These are phyloP conservation scores for Candolleomyces aberdarensis DNA, from an alignment of 768 basidiomycete genomes.

Conservation along the genomic window DNA sequence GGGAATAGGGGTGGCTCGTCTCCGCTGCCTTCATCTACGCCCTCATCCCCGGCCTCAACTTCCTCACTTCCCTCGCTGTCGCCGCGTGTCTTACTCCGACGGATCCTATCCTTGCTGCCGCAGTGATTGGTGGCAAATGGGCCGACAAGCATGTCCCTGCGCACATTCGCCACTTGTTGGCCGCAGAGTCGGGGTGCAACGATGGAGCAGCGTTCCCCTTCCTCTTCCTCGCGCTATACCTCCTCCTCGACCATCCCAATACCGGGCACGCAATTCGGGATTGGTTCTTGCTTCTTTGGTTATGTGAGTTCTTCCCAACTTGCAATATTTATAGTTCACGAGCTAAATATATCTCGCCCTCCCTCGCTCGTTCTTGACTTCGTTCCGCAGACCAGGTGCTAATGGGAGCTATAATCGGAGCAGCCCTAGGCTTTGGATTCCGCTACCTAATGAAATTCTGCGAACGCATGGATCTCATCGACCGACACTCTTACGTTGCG, in stretches of 20 bases:
- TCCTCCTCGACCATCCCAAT: constrained; percentile 62
- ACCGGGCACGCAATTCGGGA: constrained; percentile 68
- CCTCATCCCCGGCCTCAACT: constrained; percentile 84
- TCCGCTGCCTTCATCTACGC: constrained; percentile 90
- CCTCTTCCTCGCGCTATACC: constrained; percentile 84
- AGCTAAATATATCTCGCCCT: too few relatives aligned
- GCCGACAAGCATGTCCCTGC: constrained; percentile 96
- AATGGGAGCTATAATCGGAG: constrained; percentile 73
- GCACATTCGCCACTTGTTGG: constrained; percentile 63
- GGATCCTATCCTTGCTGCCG: constrained; percentile 90
- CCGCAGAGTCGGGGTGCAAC: constrained; percentile 88
- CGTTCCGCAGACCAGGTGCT: constrained; percentile 65
- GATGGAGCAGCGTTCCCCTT: constrained; percentile 98
- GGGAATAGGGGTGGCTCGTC: constrained; percentile 84
- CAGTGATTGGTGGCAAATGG: constrained; percentile 93
- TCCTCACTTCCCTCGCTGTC: constrained; percentile 85
- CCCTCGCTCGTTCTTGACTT: background rate
- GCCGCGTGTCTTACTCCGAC: constrained; percentile 94
- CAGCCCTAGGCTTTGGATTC: constrained; percentile 72
- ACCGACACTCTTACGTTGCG: constrained; percentile 91
- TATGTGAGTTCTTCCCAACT: constrained; percentile 53
- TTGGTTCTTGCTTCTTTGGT: constrained; percentile 87
- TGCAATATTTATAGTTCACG: background rate
- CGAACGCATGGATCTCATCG: constrained; percentile 80
- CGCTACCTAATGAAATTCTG: constrained; percentile 93